phyloP scores from a whole-genome alignment of 495 filamentous ascomycete genomes.

The Hypoxylon cercidicola region DNA sequence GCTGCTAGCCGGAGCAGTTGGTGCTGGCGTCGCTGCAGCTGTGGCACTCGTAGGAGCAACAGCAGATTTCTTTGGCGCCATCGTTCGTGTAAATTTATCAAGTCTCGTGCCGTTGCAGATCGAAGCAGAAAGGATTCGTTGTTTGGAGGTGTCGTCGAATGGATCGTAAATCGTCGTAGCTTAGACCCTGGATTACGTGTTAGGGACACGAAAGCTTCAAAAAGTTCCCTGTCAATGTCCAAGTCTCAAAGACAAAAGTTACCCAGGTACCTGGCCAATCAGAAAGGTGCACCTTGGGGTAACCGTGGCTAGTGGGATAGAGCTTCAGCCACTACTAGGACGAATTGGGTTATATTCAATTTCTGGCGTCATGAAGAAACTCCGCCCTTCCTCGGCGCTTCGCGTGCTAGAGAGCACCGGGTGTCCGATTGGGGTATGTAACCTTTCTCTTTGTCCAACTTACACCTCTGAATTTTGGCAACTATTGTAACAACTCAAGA shows the following conservation, averaged over 20 bases:
- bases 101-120: not conserved
- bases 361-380: constrained; percentile 19
- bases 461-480: constrained; percentile 8
- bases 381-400: constrained; percentile 26
- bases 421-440: constrained; percentile 27
- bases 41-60: constrained; percentile 16
- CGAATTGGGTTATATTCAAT: not conserved
- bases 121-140: not conserved
- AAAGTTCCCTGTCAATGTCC: constrained; percentile 7
- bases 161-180: constrained; percentile 12
- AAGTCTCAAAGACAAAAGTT: constrained; percentile 2
- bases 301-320: constrained; percentile 35
- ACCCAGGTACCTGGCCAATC: constrained; percentile 28
- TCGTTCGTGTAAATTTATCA: constrained; percentile 12
- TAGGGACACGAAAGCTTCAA: constrained; percentile 51
- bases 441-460: constrained; percentile 20
- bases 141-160: constrained; percentile 17
- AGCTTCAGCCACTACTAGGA: constrained; percentile 43
- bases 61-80: constrained; percentile 45
- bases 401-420: constrained; percentile 21
- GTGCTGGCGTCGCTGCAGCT: constrained; percentile 6
- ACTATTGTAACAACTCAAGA: constrained; percentile 6
- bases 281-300: constrained; percentile 22
- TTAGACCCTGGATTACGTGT: constrained; percentile 36
- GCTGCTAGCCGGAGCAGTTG: constrained; percentile 21